Evolutionary conservation across 352 stramenopile genomes (phyloP), one percentile per base, ranked within the genome.

Genomic region (Phytophthora lateralis): DNA sequence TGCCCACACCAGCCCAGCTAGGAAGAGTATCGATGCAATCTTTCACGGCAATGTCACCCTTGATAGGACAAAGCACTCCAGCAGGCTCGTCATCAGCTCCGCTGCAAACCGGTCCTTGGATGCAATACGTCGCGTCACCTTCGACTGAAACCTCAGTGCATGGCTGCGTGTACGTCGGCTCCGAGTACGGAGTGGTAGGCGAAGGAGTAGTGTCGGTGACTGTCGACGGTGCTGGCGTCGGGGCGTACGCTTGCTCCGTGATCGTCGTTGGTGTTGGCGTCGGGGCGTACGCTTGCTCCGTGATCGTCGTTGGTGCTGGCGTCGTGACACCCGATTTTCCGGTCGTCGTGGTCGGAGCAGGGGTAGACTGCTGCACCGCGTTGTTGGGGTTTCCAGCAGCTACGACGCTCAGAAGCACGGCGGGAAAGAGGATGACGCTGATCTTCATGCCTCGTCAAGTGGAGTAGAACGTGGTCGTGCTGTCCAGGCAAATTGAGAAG

Each of bases 71-170:
- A 6, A 68, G 51, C 2, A 39, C 35, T 2, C 82, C 82, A 12
- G 71, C 64, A 20, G 77, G 75, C 11, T 60, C 27, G 6, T 29
- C 38, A 14, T 70, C 76, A 4, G 61, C 38, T 43, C 80, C 82
- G 21, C 72, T 80, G 60, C 80, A 91, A 48, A 89, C 63, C 2
- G 76, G 62, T 4, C 77, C 82, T 7, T 63, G 29, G 39, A 89
- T 82, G 63, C 80, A 89, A 66, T 85, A 90, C 20, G 80, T 86
- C 9, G 80, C 82, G 47, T 90, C 80, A 10, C 75, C 63, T 26
- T 86, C 67, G 8, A 91, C 71, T 8, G 75, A 86, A 6, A 89
- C 71, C 37, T 86, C 51, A 1, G 63, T 76, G 55, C 79, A 88
- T 18, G 48, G 56, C 6, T 57, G 20, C 24, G 57, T 18, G 2